Percentiles rank a stretch among this genome's conserved stretches.
Evolutionary conservation across 1,284 basidiomycete genomes (phyloP).

Genomic region (Pyrrhoderma noxium): DNA sequence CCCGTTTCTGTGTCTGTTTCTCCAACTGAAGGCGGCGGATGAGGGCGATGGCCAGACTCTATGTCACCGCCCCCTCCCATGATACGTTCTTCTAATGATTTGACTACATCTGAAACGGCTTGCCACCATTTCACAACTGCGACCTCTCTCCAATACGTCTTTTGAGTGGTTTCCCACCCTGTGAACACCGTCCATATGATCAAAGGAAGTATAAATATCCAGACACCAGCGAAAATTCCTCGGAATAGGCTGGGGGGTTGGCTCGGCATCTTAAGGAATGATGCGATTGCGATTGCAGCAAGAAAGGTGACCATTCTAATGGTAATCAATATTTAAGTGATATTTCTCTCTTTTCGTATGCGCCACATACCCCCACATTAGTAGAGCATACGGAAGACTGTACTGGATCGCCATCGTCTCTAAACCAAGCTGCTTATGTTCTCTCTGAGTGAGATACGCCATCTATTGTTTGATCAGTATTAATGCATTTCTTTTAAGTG

Average conservation of each 20-base stretch:
- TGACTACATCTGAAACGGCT: too few species aligned
- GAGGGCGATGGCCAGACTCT: too few species aligned
- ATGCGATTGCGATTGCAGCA: constrained; percentile 6
- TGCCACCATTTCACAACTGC: too few species aligned
- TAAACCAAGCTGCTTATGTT: constrained; percentile 19
- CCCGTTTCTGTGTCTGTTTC: too few species aligned
- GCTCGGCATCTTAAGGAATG: constrained; percentile 5
- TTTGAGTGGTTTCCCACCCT: constrained; percentile 10
- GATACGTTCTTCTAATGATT: too few species aligned
- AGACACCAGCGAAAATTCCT: background rate
- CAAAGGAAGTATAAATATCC: constrained; percentile 7
- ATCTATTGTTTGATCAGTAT: constrained; percentile 12
- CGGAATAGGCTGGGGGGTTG: background rate
- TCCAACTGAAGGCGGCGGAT: too few species aligned
- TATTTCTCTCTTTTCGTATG: background rate
- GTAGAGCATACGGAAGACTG: constrained; percentile 24
- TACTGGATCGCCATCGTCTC: constrained; percentile 23
- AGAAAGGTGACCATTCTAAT: constrained; percentile 12
- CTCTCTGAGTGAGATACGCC: constrained; percentile 20
- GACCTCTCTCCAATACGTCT: background rate
- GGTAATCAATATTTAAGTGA: background rate
- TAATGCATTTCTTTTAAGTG: background rate
- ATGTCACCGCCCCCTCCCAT: too few species aligned
- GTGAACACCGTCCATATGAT: constrained; percentile 13
- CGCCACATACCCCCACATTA: constrained; percentile 23